Conservation (phyloP, 2,329 filamentous ascomycete genomes). For the Rugonectria rugulosa region DNA sequence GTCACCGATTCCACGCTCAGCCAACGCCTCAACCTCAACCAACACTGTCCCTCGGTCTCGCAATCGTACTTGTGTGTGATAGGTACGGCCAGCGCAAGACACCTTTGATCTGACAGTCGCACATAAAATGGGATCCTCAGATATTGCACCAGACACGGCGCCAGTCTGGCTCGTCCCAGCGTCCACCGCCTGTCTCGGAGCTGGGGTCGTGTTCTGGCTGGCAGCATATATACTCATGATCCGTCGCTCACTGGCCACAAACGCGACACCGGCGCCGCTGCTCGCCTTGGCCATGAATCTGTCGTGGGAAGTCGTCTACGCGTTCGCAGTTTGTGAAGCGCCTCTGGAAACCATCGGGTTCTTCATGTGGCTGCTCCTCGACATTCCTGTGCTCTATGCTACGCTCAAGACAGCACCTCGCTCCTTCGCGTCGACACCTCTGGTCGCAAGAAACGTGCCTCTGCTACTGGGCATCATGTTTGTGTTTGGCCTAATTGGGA, state of each 20-base stretch:
- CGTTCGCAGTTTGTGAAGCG: constrained; percentile 54
- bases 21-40: not conserved
- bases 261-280: constrained; percentile 58
- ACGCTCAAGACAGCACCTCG: constrained; percentile 52
- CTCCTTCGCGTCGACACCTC: constrained; percentile 52
- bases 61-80: too few relatives aligned
- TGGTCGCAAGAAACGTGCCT: constrained; percentile 51
- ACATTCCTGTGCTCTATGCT: constrained; percentile 55
- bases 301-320: constrained; percentile 60
- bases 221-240: constrained; percentile 56
- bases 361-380: constrained; percentile 56
- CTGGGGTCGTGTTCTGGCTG: constrained; percentile 51
- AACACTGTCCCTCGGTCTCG: too few relatives aligned
- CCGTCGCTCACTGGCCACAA: constrained; percentile 52
- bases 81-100: too few relatives aligned
- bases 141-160: constrained; percentile 46
- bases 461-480: constrained; percentile 47
- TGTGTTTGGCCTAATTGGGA: constrained; percentile 46
- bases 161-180: constrained; percentile 49
- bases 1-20: too few relatives aligned
- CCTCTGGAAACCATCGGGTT: constrained; percentile 54
- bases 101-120: not conserved
- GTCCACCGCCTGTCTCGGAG: constrained; percentile 44
- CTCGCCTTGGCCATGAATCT: constrained; percentile 58
- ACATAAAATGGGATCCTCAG: constrained; percentile 50